These are phyloP conservation scores for Tillandsia fasciculata DNA, from an alignment of 176 grass and related monocot genomes.

Conservation along the genomic window DNA sequence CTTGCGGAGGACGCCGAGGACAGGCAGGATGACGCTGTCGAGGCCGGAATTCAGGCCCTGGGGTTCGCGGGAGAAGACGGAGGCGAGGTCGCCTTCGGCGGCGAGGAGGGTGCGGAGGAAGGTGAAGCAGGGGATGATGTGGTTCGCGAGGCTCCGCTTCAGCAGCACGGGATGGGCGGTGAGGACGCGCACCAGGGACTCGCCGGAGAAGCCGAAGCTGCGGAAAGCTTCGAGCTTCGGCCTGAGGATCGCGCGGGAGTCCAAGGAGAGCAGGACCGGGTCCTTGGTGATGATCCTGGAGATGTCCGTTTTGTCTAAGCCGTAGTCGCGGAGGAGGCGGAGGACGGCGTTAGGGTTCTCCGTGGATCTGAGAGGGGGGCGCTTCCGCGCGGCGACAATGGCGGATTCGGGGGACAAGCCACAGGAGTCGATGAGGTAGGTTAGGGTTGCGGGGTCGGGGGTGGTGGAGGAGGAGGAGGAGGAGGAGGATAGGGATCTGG, in stretches of 20 bases:
- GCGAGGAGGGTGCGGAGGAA: conserved; percentile 26
- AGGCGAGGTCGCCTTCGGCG: conserved; percentile 14
- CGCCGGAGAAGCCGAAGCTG: conserved; percentile 19
- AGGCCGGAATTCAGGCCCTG: conserved; percentile 1
- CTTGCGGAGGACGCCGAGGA: conserved; percentile 4
- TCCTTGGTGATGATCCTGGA: conserved; percentile 1
- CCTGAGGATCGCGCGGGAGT: conserved; percentile 15
- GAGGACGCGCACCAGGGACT: conserved; percentile 6
- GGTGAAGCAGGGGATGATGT: conserved; percentile 22
- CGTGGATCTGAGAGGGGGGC: background rate
- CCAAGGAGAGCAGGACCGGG: conserved; percentile 2
- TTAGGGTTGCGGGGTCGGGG: background rate
- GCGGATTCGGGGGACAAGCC: background rate
- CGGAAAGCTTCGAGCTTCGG: conserved; percentile 40
- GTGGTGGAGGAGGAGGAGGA: background rate
- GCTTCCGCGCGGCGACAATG: background rate
- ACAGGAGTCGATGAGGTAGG: conserved; percentile 9
- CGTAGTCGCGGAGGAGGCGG: conserved; percentile 21
- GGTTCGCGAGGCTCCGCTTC: conserved; percentile 19
- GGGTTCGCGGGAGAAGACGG: conserved; percentile 8
- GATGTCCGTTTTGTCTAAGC: conserved; percentile 28
- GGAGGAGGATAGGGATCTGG: background rate
- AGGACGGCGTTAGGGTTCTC: conserved; percentile 18
- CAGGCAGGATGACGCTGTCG: background rate
- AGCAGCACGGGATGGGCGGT: background rate